Percentiles rank a stretch among this genome's conserved stretches.
These are phyloP conservation scores for Hygrophila difformis DNA, from an alignment of 257 asterid genomes.

Conservation along the genomic window DNA sequence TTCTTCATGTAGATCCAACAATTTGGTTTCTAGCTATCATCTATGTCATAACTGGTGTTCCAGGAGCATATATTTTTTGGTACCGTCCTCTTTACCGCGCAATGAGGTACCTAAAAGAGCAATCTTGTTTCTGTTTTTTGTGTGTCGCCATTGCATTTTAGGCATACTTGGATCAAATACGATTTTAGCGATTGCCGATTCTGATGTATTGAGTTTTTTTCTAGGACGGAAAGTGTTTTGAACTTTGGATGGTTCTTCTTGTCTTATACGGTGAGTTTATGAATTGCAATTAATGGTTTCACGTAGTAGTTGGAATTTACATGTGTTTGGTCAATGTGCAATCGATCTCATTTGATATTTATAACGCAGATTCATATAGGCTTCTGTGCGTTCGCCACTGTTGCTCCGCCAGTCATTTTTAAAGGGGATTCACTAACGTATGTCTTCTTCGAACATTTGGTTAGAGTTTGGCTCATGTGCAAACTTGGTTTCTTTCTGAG, in stretches of 20 bases:
- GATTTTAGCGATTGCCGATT: no score
- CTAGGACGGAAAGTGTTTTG: conserved; percentile 85
- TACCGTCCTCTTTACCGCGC: conserved; percentile 98
- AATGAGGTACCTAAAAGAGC: conserved; percentile 85
- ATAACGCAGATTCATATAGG: conserved; percentile 66
- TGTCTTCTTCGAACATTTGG: no score
- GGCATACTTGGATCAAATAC: no score
- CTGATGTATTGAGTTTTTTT: not conserved
- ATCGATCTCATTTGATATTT: conserved; percentile 14
- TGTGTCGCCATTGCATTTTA: no score
- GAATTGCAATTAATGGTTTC: not conserved
- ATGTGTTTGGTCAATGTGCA: conserved; percentile 11
- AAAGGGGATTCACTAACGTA: conserved; percentile 85
- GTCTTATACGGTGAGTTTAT: conserved; percentile 45
- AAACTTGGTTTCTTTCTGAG: no score
- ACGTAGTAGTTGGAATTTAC: no score
- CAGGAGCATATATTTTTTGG: conserved; percentile 87
- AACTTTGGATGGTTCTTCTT: conserved; percentile 82
- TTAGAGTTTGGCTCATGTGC: no score
- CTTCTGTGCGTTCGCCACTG: conserved; percentile 63
- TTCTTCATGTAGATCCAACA: conserved; percentile 57
- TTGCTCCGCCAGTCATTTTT: conserved; percentile 82
- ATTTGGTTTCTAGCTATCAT: conserved; percentile 80
- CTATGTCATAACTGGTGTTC: conserved; percentile 77
- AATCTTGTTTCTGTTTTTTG: no score